Evolutionary conservation across 2,329 filamentous ascomycete genomes (phyloP).

Genomic region (Neonectria sp.): DNA sequence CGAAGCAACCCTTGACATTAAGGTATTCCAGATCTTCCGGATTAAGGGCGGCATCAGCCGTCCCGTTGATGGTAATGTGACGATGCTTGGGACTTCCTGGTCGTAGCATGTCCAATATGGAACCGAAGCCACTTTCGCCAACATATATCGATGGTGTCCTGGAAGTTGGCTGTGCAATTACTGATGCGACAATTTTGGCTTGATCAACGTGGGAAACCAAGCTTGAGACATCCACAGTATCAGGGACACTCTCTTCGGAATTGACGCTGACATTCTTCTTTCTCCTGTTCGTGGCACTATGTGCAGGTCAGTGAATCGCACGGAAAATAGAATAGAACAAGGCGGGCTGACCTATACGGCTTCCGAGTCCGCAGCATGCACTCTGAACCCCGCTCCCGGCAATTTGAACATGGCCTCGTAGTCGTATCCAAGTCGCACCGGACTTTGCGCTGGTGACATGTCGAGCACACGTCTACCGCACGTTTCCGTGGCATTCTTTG

Average conservation of each 20-base stretch:
- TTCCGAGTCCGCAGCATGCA: neutral
- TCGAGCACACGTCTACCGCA: neutral
- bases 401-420: neutral
- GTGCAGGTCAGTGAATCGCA: neutral
- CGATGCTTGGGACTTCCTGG: neutral
- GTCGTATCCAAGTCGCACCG: neutral
- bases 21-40: neutral
- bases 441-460: neutral
- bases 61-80: neutral
- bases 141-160: neutral
- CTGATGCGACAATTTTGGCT: neutral
- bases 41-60: neutral
- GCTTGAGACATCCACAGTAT: neutral
- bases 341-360: neutral
- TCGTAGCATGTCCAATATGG: neutral
- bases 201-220: neutral
- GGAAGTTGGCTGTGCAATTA: neutral
- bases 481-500: neutral
- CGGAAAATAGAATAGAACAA: neutral
- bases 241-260: neutral
- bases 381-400: neutral
- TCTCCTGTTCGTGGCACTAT: neutral
- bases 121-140: neutral
- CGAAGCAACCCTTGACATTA: constrained; percentile 10
- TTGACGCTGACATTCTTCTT: neutral